These are phyloP conservation scores for Cenchrus fungigraminus DNA, from an alignment of 176 grass and related monocot genomes.

Conservation along the genomic window DNA sequence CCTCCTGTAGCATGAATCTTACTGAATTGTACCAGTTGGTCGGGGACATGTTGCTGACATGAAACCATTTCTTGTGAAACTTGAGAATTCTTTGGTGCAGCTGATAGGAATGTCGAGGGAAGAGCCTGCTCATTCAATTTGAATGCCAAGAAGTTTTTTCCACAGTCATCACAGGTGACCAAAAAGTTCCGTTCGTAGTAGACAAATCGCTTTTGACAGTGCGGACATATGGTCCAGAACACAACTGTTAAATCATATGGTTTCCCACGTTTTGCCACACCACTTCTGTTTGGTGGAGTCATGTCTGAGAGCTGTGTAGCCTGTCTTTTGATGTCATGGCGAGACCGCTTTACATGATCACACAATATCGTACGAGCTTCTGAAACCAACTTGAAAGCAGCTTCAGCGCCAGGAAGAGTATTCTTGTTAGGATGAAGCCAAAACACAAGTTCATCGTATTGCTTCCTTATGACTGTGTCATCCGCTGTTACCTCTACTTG, in stretches of 20 bases:
- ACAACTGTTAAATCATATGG: constrained; percentile 8
- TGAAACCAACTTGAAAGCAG: constrained; percentile 69
- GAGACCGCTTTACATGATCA: constrained; percentile 49
- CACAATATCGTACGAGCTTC: constrained; percentile 64
- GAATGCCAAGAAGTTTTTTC: constrained; percentile 43
- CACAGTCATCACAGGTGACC: constrained; percentile 22
- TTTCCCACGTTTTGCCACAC: neutral
- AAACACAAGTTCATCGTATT: constrained; percentile 63
- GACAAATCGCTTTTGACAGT: constrained; percentile 34
- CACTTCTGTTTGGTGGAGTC: constrained; percentile 30
- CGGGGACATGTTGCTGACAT: constrained; percentile 5
- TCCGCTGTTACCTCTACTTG: constrained; percentile 53
- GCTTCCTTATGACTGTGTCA: constrained; percentile 56
- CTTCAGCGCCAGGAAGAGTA: constrained; percentile 64
- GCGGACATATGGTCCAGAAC: constrained; percentile 38
- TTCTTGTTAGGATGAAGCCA: constrained; percentile 80
- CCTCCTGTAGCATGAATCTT: constrained; percentile 7
- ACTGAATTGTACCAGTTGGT: constrained; percentile 21
- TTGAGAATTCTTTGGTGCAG: constrained; percentile 9
- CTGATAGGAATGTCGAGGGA: constrained; percentile 28
- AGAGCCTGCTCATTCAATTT: constrained; percentile 38
- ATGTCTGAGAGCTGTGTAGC: constrained; percentile 11
- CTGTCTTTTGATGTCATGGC: constrained; percentile 60
- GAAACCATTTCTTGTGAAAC: constrained; percentile 18
- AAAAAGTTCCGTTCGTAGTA: constrained; percentile 41